phyloP scores from a whole-genome alignment of 2,329 filamentous ascomycete species.

The Parasarocladium wereldwijsianum region DNA sequence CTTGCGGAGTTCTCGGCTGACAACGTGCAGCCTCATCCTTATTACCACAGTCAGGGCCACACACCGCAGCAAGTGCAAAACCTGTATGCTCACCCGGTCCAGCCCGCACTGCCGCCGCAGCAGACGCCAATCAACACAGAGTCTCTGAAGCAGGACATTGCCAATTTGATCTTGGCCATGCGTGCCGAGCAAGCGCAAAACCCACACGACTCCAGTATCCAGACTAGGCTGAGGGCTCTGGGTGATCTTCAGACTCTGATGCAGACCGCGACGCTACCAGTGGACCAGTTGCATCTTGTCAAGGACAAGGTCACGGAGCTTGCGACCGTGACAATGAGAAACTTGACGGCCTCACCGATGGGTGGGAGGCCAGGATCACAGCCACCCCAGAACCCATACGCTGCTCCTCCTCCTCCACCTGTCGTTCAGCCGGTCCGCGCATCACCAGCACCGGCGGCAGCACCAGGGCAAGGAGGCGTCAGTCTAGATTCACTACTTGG shows the following conservation, averaged over 20 bases:
- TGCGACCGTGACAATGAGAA: constrained; percentile 45
- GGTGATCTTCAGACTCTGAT: constrained; percentile 65
- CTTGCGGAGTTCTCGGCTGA: no score
- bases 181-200: constrained; percentile 62
- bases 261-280: constrained; percentile 61
- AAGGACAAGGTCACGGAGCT: constrained; percentile 74
- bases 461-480: constrained; percentile 15
- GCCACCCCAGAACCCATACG: constrained; percentile 3
- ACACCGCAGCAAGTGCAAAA: no score
- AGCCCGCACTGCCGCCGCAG: constrained; percentile 8
- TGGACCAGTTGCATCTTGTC: constrained; percentile 71
- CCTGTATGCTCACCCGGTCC: constrained; percentile 17
- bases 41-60: no score
- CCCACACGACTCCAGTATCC: constrained; percentile 60
- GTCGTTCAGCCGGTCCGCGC: constrained; percentile 9
- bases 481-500: constrained; percentile 46
- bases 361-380: constrained; percentile 13
- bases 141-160: constrained; percentile 69
- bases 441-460: constrained; percentile 9
- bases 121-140: constrained; percentile 60
- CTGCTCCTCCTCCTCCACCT: constrained; percentile 10
- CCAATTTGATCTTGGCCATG: constrained; percentile 58
- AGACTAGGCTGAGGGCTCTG: constrained; percentile 70
- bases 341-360: constrained; percentile 19
- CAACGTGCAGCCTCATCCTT: no score